phyloP scores from a whole-genome alignment of 192 early-diverging fungal genomes.

The Mortierella hygrophila region DNA sequence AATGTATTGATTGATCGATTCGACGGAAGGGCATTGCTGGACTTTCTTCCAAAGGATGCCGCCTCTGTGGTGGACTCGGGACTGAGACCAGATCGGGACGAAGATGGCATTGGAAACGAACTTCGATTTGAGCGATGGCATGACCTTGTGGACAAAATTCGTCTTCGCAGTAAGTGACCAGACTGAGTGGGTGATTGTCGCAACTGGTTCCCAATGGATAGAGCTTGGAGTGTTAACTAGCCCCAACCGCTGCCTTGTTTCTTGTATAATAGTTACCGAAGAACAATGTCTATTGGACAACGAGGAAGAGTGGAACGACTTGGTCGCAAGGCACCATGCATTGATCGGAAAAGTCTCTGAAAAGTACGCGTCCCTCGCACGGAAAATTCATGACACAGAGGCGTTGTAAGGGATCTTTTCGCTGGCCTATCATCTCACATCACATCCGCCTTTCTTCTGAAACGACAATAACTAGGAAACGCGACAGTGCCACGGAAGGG shows the following conservation, averaged over 20 bases:
- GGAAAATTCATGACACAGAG: not conserved
- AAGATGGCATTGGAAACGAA: conserved; percentile 47
- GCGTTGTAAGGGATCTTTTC: not conserved
- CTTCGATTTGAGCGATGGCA: conserved; percentile 50
- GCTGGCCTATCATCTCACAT: not conserved
- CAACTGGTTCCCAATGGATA: no score
- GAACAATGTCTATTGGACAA: conserved; percentile 46
- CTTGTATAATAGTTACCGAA: conserved; percentile 29
- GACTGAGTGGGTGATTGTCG: not conserved
- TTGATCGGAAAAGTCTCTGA: conserved; percentile 40
- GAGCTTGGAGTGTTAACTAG: not conserved
- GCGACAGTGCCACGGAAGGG: not conserved
- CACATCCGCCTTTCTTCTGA: not conserved
- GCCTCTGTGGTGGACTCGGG: conserved; percentile 41
- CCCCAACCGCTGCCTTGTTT: not conserved
- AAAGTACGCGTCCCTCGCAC: conserved; percentile 5
- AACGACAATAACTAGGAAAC: not conserved
- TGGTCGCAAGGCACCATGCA: conserved; percentile 44
- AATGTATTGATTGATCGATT: conserved; percentile 44
- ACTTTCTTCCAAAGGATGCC: conserved; percentile 25
- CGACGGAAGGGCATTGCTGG: conserved; percentile 43
- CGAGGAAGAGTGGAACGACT: conserved; percentile 54
- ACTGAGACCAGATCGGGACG: conserved; percentile 33
- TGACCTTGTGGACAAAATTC: conserved; percentile 43
- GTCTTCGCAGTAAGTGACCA: conserved; percentile 18